Evolutionary conservation across 441 rosid species (phyloP), one percentile per base, ranked within the genome.

Genomic region (Eutrema salsugineum): DNA sequence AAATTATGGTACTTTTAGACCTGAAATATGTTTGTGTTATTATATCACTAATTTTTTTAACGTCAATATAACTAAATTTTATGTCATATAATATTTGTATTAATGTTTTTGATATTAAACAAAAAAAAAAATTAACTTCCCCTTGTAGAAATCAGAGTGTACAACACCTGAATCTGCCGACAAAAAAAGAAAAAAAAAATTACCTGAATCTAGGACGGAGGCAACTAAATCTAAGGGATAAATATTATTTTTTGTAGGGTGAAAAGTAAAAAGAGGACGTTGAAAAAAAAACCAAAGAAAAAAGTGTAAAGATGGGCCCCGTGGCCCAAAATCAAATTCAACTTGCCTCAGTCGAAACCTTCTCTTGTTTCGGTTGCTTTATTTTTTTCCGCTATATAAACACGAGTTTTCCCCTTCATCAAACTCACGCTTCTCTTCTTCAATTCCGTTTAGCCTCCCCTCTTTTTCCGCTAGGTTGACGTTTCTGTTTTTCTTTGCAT

Each of bases 391-490:
- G 75, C 82, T 89, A 89, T 93, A 87, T 68, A 91, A 86, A 0
- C 9, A 12, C 0, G 8, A 82, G 14, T 53, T 5, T 11, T 70
- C 51, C 17, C 71, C 1, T 55, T 61, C 91, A 78, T 70, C 85
- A 87, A 88, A 63, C 51, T 83, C 96, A 85, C 94, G 85, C 95
- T 10, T 46, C 35, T 75, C 49, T 10, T 56, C 68, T 1, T 35
- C 73, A 58, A 75, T 19, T 47, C 17, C 69, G 51, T 64, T 38
- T 71, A 42, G 17, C 3, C 8, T n/a, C 10, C 30, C 42, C 51
- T 11, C 14, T 17, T n/a, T 48, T 8, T 35, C 39, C 59, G 48
- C 75, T 71, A 72, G 49, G 53, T 55, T 49, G 6, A 35, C 38
- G n/a, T 19, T 65, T 66, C 80, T 49, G 36, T 58, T 40, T 38